phyloP scores from a whole-genome alignment of 306 rosid species.

The Pyrus betulifolia region DNA sequence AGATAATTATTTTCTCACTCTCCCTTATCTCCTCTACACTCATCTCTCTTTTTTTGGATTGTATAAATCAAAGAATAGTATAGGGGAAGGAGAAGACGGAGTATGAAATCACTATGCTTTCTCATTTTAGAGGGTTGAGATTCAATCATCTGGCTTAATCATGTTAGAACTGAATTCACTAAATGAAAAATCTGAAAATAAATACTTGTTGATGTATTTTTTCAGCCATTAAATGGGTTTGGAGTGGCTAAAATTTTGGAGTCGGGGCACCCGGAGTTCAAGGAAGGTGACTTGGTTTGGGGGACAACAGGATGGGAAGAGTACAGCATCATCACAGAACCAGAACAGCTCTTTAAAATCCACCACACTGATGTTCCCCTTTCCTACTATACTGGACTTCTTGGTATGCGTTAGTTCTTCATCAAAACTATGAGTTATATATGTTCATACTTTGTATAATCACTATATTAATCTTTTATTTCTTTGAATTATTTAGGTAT shows the following conservation, averaged over 20 bases:
- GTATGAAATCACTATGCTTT: too few relatives aligned
- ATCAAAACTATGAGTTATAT: not conserved
- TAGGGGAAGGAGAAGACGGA: too few relatives aligned
- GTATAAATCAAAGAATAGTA: too few relatives aligned
- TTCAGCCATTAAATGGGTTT: conserved; percentile 7
- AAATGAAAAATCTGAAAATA: too few relatives aligned
- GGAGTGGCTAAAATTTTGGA: conserved; percentile 9
- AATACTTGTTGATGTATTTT: not conserved
- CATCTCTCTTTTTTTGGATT: too few relatives aligned
- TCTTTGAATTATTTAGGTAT: not conserved
- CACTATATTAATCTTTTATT: too few relatives aligned
- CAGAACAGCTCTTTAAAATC: not conserved
- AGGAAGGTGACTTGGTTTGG: conserved; percentile 16
- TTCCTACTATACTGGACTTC: conserved; percentile 2
- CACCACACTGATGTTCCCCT: conserved; percentile 9
- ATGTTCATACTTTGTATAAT: not conserved
- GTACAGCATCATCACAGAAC: not conserved
- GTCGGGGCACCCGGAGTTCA: conserved; percentile 2
- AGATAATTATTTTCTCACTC: too few relatives aligned
- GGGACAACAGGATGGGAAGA: conserved; percentile 12
- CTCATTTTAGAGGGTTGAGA: too few relatives aligned
- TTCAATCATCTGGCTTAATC: too few relatives aligned
- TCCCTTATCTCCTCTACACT: too few relatives aligned
- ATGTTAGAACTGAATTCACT: too few relatives aligned
- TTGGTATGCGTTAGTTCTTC: not conserved